Conservation (phyloP, 352 stramenopile species). For the Phytophthora cajani region DNA sequence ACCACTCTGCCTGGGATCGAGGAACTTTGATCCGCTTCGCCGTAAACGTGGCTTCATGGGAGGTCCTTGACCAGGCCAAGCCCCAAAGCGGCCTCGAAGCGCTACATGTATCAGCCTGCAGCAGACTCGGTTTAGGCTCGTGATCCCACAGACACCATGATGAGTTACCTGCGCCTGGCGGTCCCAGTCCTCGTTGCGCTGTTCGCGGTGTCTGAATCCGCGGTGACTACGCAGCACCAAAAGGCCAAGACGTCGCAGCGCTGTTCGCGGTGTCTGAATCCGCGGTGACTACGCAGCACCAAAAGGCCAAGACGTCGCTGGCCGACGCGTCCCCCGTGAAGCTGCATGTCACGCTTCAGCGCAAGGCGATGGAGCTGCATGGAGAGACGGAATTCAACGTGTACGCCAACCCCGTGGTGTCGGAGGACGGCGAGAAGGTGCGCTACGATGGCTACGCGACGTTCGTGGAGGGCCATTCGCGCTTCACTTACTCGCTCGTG, state of each 20-base stretch:
- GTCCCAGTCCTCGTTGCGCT: neutral
- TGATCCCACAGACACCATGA: neutral
- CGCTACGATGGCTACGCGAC: conserved; percentile 39
- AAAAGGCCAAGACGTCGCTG: conserved; percentile 8
- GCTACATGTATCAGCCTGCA: too few relatives aligned
- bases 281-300: neutral
- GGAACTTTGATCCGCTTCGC: neutral
- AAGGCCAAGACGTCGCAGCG: conserved; percentile 2
- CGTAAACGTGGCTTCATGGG: neutral
- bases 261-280: neutral
- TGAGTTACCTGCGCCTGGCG: neutral
- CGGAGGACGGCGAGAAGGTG: conserved; percentile 16
- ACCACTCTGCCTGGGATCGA: conserved; percentile 4
- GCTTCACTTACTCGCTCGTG: conserved; percentile 39
- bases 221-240: neutral
- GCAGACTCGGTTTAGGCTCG: neutral
- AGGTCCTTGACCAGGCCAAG: too few relatives aligned
- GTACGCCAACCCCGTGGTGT: conserved; percentile 34
- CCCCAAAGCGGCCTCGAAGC: neutral
- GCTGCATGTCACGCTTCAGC: conserved; percentile 45
- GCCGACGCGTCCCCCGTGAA: conserved; percentile 34
- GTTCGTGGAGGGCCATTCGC: conserved; percentile 25
- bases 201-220: neutral
- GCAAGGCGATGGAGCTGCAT: conserved; percentile 30
- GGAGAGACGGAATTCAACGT: conserved; percentile 34